Percentiles rank a stretch among this genome's conserved stretches.
Conservation (phyloP, 177 flowering plant species). For the Telopea speciosissima region DNA sequence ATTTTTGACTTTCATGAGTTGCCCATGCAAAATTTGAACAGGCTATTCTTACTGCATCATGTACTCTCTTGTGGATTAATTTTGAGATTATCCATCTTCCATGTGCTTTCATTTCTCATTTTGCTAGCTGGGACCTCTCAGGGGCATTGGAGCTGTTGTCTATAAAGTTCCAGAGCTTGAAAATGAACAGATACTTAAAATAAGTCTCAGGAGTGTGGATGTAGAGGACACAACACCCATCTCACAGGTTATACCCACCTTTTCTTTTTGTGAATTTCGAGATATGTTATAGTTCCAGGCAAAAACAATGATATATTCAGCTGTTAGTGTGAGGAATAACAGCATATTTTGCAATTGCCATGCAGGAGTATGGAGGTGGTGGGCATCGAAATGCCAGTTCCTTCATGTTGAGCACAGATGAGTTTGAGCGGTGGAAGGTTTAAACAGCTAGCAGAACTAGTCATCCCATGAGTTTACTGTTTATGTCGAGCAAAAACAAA, state of each 20-base stretch:
- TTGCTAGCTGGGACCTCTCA: slow-evolving; percentile 12
- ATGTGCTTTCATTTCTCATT: neutral
- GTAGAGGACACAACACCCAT: slow-evolving; percentile 76
- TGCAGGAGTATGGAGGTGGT: slow-evolving; percentile 79
- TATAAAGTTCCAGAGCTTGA: slow-evolving; percentile 70
- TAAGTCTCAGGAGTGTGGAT: slow-evolving; percentile 73
- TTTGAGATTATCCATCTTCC: neutral
- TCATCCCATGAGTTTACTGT: neutral
- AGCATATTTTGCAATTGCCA: neutral
- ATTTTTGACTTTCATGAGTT: too few relatives aligned
- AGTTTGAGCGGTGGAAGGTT: slow-evolving; percentile 55
- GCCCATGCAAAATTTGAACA: neutral
- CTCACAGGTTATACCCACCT: slow-evolving; percentile 44
- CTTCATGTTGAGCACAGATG: slow-evolving; percentile 45
- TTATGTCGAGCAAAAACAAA: neutral
- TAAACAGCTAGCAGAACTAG: neutral
- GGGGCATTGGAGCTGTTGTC: slow-evolving; percentile 87
- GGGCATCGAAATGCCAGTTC: slow-evolving; percentile 92
- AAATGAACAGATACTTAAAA: slow-evolving; percentile 49
- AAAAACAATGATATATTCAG: neutral
- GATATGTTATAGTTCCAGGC: neutral
- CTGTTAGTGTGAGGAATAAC: neutral
- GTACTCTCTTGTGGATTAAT: neutral
- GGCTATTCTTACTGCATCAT: neutral
- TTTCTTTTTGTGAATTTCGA: neutral